Evolutionary conservation across 2,329 filamentous ascomycete species (phyloP).

Genomic region (Fusarium subglutinans): DNA sequence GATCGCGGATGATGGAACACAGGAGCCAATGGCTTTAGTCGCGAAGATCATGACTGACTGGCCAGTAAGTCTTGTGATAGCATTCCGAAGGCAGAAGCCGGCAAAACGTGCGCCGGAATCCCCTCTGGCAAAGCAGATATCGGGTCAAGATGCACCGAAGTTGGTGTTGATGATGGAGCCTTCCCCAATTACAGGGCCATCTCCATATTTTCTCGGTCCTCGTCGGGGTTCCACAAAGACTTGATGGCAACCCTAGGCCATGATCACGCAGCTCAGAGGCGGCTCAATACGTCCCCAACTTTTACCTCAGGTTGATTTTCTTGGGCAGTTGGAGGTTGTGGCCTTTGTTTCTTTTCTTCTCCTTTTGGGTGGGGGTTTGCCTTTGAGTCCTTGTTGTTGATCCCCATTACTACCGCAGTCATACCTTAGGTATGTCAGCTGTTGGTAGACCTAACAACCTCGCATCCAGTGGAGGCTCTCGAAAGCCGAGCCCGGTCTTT

Average conservation of each 20-base stretch:
- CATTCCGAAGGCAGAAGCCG: slow-evolving; percentile 9
- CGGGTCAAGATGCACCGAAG: slow-evolving; percentile 34
- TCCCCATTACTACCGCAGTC: not conserved
- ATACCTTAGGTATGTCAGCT: not conserved
- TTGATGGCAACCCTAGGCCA: not conserved
- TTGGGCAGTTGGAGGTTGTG: not conserved
- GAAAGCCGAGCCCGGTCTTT: slow-evolving; percentile 2
- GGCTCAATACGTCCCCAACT: slow-evolving; percentile 13
- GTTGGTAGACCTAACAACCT: not conserved
- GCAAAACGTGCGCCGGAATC: slow-evolving; percentile 25
- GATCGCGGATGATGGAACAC: slow-evolving; percentile 18
- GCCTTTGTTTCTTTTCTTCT: not conserved
- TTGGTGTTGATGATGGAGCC: slow-evolving; percentile 27
- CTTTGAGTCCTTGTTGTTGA: not conserved
- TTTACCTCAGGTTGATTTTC: not conserved
- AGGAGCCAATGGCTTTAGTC: not conserved
- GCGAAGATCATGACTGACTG: slow-evolving; percentile 16
- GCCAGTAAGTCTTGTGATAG: slow-evolving; percentile 27
- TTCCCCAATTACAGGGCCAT: slow-evolving; percentile 20
- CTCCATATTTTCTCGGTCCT: slow-evolving; percentile 35
- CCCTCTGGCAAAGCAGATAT: slow-evolving; percentile 23
- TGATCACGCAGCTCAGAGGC: slow-evolving; percentile 14
- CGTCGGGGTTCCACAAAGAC: slow-evolving; percentile 21
- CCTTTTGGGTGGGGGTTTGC: not conserved
- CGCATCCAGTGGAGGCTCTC: not conserved